These are phyloP conservation scores for Aspergillus sp. DNA, from an alignment of 2,329 filamentous ascomycete genomes.

Conservation along the genomic window DNA sequence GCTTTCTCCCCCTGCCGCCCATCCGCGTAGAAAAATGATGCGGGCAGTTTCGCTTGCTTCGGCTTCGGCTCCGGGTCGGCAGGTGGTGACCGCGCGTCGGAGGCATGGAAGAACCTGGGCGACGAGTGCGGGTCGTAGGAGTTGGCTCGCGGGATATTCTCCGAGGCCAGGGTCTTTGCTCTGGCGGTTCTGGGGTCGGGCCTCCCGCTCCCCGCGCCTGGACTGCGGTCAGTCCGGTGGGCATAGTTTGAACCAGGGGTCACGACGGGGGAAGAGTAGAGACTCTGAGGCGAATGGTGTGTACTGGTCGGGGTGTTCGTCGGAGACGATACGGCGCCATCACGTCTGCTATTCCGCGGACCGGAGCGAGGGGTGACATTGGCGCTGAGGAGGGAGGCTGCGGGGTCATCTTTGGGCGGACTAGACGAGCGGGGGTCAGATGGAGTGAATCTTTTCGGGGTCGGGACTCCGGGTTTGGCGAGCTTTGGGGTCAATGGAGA, in stretches of 20 bases:
- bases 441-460: slow-evolving; percentile 24
- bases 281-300: slow-evolving; percentile 18
- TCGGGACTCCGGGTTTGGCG: slow-evolving; percentile 31
- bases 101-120: slow-evolving; percentile 86
- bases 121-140: slow-evolving; percentile 26
- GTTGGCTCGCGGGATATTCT: slow-evolving; percentile 24
- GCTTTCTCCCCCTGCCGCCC: slow-evolving; percentile 23
- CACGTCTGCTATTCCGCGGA: slow-evolving; percentile 59
- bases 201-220: slow-evolving; percentile 20
- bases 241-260: slow-evolving; percentile 13
- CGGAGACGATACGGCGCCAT: slow-evolving; percentile 60
- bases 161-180: slow-evolving; percentile 30
- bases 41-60: slow-evolving; percentile 16
- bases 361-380: slow-evolving; percentile 75
- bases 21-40: slow-evolving; percentile 31
- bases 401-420: slow-evolving; percentile 40
- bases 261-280: slow-evolving; percentile 19
- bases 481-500: slow-evolving; percentile 52
- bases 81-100: slow-evolving; percentile 54
- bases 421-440: slow-evolving; percentile 25
- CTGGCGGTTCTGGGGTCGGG: slow-evolving; percentile 24
- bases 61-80: slow-evolving; percentile 25
- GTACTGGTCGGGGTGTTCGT: slow-evolving; percentile 37
- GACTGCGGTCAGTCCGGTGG: slow-evolving; percentile 26
- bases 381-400: slow-evolving; percentile 48